phyloP scores from a whole-genome alignment of 305 asterid species.

The Fraxinus latifolia region DNA sequence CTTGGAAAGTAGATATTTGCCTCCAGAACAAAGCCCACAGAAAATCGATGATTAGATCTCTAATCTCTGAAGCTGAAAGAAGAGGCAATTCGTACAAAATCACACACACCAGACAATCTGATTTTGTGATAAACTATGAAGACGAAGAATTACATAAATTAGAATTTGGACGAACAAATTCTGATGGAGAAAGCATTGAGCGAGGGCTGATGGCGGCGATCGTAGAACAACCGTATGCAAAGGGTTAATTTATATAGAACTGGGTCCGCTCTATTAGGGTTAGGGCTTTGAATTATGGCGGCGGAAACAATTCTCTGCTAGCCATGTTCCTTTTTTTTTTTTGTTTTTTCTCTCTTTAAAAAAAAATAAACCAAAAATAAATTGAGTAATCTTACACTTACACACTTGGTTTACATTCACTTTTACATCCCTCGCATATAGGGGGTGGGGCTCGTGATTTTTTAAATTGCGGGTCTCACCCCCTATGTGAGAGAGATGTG shows the following conservation, averaged over 20 bases:
- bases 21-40: conserved; percentile 69
- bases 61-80: conserved; percentile 54
- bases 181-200: not conserved
- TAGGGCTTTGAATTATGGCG: not conserved
- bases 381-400: too few relatives aligned
- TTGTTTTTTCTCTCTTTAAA: too few relatives aligned
- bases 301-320: not conserved
- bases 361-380: too few relatives aligned
- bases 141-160: not conserved
- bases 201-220: not conserved
- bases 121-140: not conserved
- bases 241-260: not conserved
- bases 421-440: too few relatives aligned
- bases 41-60: conserved; percentile 51
- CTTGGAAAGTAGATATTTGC: conserved; percentile 32
- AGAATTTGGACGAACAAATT: not conserved
- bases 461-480: too few relatives aligned
- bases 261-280: not conserved
- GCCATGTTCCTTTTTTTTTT: too few relatives aligned
- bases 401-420: too few relatives aligned
- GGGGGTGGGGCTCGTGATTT: too few relatives aligned
- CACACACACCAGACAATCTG: not conserved
- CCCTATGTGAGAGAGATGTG: too few relatives aligned
- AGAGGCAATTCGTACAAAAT: conserved; percentile 38
- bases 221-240: too few relatives aligned